Evolutionary conservation across 345 rosid genomes (phyloP).

Genomic region (Eutrema japonicum): DNA sequence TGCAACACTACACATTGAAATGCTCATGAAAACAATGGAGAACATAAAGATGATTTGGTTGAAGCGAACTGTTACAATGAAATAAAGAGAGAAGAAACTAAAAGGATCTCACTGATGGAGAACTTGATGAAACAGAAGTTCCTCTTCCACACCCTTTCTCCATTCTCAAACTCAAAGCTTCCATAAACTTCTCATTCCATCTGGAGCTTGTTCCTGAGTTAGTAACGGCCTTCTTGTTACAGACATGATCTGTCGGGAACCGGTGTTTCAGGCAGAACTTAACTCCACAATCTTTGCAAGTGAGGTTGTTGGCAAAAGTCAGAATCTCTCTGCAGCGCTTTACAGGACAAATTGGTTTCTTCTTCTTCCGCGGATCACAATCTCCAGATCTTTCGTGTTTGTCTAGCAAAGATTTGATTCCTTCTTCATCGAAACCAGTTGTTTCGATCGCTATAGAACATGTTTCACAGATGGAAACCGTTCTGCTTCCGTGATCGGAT

Average conservation of each 20-base stretch:
- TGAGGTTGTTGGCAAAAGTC: constrained; percentile 63
- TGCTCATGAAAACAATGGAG: not conserved
- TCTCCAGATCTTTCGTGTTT: constrained; percentile 61
- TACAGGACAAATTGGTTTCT: constrained; percentile 68
- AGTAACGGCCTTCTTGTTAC: constrained; percentile 43
- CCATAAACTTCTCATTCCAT: constrained; percentile 64
- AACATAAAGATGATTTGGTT: not conserved
- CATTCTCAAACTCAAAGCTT: constrained; percentile 55
- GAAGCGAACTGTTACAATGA: constrained; percentile 5
- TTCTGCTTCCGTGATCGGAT: constrained; percentile 62
- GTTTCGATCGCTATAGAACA: constrained; percentile 72
- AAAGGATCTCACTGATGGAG: constrained; percentile 42
- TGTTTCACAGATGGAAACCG: constrained; percentile 66
- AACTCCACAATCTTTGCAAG: constrained; percentile 72
- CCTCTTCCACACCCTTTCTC: constrained; percentile 55
- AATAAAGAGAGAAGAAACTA: constrained; percentile 9
- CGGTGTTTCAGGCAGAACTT: constrained; percentile 79
- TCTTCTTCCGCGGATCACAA: constrained; percentile 71
- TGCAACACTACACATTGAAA: not conserved
- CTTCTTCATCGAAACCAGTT: constrained; percentile 50
- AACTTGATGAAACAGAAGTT: constrained; percentile 32
- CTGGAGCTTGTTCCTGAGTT: constrained; percentile 28
- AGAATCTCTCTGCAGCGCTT: constrained; percentile 68
- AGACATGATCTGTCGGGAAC: constrained; percentile 74
- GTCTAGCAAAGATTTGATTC: constrained; percentile 55